phyloP scores from a whole-genome alignment of 495 filamentous ascomycete genomes.

The Hypoxylon crocopeplum region DNA sequence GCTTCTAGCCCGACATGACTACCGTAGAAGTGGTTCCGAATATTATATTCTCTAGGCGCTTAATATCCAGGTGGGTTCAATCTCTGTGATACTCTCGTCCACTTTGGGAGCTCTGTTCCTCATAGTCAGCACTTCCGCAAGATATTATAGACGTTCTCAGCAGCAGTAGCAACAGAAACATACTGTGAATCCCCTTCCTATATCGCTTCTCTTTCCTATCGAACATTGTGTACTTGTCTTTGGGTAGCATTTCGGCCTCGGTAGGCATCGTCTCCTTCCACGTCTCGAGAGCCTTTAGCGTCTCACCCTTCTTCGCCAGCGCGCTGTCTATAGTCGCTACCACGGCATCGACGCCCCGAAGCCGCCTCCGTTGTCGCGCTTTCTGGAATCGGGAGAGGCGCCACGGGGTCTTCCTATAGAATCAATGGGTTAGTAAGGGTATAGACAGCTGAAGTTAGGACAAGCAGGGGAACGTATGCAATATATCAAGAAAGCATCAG shows the following conservation, averaged over 20 bases:
- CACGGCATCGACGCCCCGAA: constrained; percentile 84
- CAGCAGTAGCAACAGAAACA: constrained; percentile 46
- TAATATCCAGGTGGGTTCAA: constrained; percentile 94
- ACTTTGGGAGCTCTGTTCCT: constrained; percentile 83
- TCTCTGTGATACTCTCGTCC: constrained; percentile 92
- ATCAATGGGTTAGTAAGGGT: constrained; percentile 13
- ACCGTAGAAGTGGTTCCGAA: neutral
- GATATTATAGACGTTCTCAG: constrained; percentile 4
- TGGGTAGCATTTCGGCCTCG: constrained; percentile 93
- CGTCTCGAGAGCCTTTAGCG: constrained; percentile 73
- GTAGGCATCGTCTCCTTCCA: constrained; percentile 97
- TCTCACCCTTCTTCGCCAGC: constrained; percentile 71
- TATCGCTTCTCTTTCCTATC: constrained; percentile 95
- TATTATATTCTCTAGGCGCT: constrained; percentile 27
- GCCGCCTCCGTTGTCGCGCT: constrained; percentile 82
- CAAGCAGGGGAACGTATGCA: too few species aligned
- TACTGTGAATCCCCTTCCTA: constrained; percentile 96
- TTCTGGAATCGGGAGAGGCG: constrained; percentile 91
- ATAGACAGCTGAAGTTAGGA: too few species aligned
- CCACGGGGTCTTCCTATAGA: constrained; percentile 93
- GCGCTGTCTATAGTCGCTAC: constrained; percentile 79
- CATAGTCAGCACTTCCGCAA: constrained; percentile 30
- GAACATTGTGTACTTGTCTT: constrained; percentile 98
- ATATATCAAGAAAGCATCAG: neutral
- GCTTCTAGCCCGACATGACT: neutral